phyloP scores from a whole-genome alignment of 2,329 filamentous ascomycete genomes.

The Chaetomiaceae sp. region DNA sequence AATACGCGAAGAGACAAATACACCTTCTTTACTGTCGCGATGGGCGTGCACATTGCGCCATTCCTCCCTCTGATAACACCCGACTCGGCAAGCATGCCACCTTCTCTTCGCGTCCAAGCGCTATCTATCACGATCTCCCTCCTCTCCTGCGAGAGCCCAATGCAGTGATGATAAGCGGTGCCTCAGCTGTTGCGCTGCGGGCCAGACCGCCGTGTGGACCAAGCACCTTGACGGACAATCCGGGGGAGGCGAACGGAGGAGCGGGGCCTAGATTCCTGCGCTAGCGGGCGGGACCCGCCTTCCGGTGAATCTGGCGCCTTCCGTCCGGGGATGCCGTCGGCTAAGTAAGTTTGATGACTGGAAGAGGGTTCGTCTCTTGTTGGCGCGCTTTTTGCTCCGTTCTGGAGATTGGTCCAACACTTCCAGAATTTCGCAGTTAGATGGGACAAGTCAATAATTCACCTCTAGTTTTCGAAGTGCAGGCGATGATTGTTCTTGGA shows the following conservation, averaged over 20 bases:
- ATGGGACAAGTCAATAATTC: too few species aligned
- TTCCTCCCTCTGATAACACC: too few species aligned
- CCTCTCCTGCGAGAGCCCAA: background rate
- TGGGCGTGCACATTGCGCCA: too few species aligned
- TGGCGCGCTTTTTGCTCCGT: too few species aligned
- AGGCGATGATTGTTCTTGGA: too few species aligned
- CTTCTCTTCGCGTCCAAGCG: conserved; percentile 11
- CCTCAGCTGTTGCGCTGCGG: background rate
- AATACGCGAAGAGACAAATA: background rate
- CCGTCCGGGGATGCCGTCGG: conserved; percentile 1
- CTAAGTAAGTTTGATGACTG: background rate
- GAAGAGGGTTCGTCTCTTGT: too few species aligned
- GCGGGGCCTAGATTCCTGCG: background rate
- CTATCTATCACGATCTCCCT: conserved; percentile 9
- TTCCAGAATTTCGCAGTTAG: too few species aligned
- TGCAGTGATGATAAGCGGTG: conserved; percentile 10
- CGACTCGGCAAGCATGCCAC: background rate
- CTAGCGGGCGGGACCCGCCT: conserved; percentile 3
- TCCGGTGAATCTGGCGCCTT: conserved; percentile 7
- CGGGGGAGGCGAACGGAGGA: background rate
- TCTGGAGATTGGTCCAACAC: too few species aligned
- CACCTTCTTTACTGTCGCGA: background rate
- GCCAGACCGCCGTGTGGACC: background rate
- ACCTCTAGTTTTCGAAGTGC: too few species aligned
- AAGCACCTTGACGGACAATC: background rate